Base-by-base conservation (phyloP, 2,329 filamentous ascomycete species). In the Monosporascus sp. region DNA sequence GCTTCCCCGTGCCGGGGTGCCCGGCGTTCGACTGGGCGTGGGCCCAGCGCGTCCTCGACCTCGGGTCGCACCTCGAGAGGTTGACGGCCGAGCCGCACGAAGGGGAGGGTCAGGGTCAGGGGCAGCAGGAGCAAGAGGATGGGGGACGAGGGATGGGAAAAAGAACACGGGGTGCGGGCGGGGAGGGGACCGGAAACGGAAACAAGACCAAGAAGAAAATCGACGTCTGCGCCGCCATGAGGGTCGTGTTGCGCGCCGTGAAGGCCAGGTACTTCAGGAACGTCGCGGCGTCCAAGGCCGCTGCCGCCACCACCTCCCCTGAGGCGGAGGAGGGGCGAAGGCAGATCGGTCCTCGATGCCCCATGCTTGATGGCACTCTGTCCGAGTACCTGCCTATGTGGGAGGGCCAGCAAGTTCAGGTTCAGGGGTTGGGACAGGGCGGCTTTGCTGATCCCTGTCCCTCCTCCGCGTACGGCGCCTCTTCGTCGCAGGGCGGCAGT, bases 321-420 rank as follows among this genome's bases (percentile, higher is more conserved):
- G 57, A 54, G 8, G 55, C 52, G 7, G 55, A 7, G 52, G 62
- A 47, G 57, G 63, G 18, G 51, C 58, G n/a, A 15, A 7, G 24
- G 14, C 22, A 24, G 9, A 17, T 31, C 5, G 2, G 24, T 24
- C 8, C 11, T 46, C 2, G 55, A 57, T 82, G 79, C 54, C 79
- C 79, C 15, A 77, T 81, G 74, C 65, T 80, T 41, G 78, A 81
- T 56, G 76, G 73, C 8, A 78, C 71, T 53, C 56, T 81, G 53
- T 72, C 78, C n/a, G 60, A 67, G 35, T 79, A 75, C 47, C 64
- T 78, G 26, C 67, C 72, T 0, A 60, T 70, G 24, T 80, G 78
- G 77, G 73, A 76, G 28, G 72, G 73, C 7, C 64, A 65, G 48
- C 51, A 71, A 58, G 52, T 49, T 57, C 15, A 60, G 49, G 15